Conservation (phyloP, 257 asterid species). For the Solanum chiquidenum region DNA sequence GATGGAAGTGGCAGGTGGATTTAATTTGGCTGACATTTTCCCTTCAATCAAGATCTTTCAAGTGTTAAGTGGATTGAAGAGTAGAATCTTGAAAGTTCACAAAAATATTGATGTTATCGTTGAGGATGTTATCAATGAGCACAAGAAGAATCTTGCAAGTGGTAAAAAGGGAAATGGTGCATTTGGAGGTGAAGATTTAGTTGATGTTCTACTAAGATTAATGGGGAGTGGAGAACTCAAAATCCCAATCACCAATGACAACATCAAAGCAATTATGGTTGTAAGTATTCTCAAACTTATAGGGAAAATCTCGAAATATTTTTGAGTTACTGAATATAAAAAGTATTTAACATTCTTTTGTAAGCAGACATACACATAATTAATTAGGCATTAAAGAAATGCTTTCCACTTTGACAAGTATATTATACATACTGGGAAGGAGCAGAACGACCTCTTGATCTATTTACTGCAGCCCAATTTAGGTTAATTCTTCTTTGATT, state of each 20-base stretch:
- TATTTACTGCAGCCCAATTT: too few species aligned
- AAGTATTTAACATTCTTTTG: too few species aligned
- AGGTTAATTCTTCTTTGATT: neutral
- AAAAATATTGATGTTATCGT: neutral
- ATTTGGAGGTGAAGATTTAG: neutral
- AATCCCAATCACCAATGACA: neutral
- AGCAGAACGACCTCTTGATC: too few species aligned
- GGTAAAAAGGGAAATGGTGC: neutral
- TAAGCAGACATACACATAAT: too few species aligned
- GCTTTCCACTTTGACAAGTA: too few species aligned
- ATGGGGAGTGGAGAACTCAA: neutral
- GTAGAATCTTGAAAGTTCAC: neutral
- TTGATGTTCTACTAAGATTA: constrained; percentile 3
- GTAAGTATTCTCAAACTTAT: neutral
- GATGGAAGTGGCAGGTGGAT: neutral
- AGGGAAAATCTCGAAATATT: too few species aligned
- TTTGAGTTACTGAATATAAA: too few species aligned
- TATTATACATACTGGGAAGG: too few species aligned
- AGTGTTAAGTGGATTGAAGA: neutral
- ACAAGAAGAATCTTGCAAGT: neutral
- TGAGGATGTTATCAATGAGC: neutral
- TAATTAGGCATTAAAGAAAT: too few species aligned
- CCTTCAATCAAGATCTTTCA: neutral
- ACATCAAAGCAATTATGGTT: constrained; percentile 5
- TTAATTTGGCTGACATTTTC: neutral